Evolutionary conservation across 2,329 filamentous ascomycete genomes (phyloP).

Genomic region (Phyllosticta capitalensis): DNA sequence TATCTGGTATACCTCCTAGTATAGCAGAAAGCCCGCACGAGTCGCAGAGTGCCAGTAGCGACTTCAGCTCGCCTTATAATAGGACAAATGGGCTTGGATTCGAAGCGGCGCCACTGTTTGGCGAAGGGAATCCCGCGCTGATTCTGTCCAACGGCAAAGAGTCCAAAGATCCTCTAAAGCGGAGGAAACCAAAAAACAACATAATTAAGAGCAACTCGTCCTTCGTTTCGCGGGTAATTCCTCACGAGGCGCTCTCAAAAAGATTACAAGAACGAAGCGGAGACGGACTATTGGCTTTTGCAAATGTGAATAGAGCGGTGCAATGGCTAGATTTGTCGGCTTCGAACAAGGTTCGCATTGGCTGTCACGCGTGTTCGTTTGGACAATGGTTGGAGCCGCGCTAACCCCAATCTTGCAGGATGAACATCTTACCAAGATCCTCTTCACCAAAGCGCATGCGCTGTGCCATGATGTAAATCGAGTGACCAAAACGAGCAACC

Average conservation of each 20-base stretch:
- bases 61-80: constrained; percentile 29
- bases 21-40: constrained; percentile 37
- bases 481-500: constrained; percentile 65
- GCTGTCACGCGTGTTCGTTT: background rate
- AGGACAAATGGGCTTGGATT: constrained; percentile 5
- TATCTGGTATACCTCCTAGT: constrained; percentile 34
- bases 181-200: constrained; percentile 92
- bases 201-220: constrained; percentile 98
- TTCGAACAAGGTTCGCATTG: constrained; percentile 47
- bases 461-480: constrained; percentile 88
- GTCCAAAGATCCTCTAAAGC: constrained; percentile 56
- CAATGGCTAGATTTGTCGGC: constrained; percentile 92
- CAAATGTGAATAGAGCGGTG: constrained; percentile 89
- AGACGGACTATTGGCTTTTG: constrained; percentile 82
- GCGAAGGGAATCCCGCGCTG: constrained; percentile 73
- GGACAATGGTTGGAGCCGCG: constrained; percentile 1
- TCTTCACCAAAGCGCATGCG: constrained; percentile 94
- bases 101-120: constrained; percentile 58
- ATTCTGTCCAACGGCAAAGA: constrained; percentile 54
- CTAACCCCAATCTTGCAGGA: constrained; percentile 40
- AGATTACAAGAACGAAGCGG: constrained; percentile 66
- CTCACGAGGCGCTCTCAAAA: constrained; percentile 72
- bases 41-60: constrained; percentile 35
- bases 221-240: constrained; percentile 93
- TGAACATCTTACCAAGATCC: constrained; percentile 87